Evolutionary conservation across 331 rosid species (phyloP).

Genomic region (Telfairia occidentalis): DNA sequence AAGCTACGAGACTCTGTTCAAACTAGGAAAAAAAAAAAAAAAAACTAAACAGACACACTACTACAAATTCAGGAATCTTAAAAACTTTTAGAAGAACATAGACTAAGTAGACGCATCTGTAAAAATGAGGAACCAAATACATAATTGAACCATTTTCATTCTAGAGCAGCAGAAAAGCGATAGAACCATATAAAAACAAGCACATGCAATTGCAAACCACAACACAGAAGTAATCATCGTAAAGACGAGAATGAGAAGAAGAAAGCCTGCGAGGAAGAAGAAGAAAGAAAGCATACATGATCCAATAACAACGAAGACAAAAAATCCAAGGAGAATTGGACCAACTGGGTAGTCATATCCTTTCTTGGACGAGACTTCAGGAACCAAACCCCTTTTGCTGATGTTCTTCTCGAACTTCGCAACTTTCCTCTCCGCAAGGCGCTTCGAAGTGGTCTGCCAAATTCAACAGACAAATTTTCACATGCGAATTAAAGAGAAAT

Average conservation of each 20-base stretch:
- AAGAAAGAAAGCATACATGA: constrained; percentile 32
- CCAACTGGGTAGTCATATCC: constrained; percentile 35
- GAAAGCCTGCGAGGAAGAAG: not conserved
- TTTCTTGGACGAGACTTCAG: constrained; percentile 37
- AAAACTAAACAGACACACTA: too few species aligned
- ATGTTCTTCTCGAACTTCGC: constrained; percentile 56
- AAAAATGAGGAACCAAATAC: too few species aligned
- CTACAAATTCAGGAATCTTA: too few species aligned
- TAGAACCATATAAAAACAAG: not conserved
- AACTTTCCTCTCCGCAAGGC: constrained; percentile 56
- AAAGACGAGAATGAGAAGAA: not conserved
- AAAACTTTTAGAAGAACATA: too few species aligned
- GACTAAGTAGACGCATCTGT: too few species aligned
- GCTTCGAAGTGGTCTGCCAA: constrained; percentile 60
- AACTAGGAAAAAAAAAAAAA: too few species aligned
- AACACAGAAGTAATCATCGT: too few species aligned
- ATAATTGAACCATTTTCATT: too few species aligned
- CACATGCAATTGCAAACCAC: too few species aligned
- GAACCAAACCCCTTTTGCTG: constrained; percentile 33
- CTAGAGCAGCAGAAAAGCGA: too few species aligned
- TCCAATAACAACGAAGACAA: constrained; percentile 41
- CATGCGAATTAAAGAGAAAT: too few species aligned
- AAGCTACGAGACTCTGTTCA: too few species aligned
- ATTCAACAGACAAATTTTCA: not conserved
- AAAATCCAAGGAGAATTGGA: constrained; percentile 37